Evolutionary conservation across 129 eudicot species (phyloP).

Genomic region (Saussurea involucrata): DNA sequence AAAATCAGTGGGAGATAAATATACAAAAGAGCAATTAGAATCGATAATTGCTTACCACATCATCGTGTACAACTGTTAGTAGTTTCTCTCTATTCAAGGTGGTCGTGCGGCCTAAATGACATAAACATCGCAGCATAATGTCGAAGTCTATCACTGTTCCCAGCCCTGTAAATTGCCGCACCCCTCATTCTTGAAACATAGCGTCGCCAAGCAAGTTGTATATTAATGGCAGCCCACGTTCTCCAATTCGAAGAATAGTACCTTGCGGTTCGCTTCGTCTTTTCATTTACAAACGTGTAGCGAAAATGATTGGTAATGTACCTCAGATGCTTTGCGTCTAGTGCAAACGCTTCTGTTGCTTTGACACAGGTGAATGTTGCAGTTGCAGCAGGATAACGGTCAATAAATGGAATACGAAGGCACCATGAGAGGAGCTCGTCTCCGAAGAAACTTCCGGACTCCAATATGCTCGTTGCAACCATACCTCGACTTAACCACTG

Average conservation of each 20-base stretch:
- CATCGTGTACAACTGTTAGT: neutral
- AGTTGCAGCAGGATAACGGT: slow-evolving; percentile 41
- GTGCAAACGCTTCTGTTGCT: slow-evolving; percentile 51
- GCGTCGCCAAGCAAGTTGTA: slow-evolving; percentile 56
- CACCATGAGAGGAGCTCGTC: slow-evolving; percentile 63
- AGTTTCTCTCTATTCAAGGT: slow-evolving; percentile 41
- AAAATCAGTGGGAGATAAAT: neutral
- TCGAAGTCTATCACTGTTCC: slow-evolving; percentile 29
- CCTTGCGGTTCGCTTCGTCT: slow-evolving; percentile 36
- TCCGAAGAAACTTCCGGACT: slow-evolving; percentile 48
- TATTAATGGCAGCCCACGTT: slow-evolving; percentile 64
- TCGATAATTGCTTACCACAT: neutral
- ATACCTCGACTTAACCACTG: slow-evolving; percentile 52
- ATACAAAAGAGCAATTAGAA: neutral
- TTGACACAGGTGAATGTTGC: slow-evolving; percentile 54
- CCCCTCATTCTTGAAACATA: slow-evolving; percentile 27
- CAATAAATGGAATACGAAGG: slow-evolving; percentile 42
- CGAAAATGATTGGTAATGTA: slow-evolving; percentile 54
- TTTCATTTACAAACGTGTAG: slow-evolving; percentile 37
- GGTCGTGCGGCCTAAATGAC: slow-evolving; percentile 65
- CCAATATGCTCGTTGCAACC: slow-evolving; percentile 40
- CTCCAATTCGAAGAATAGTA: slow-evolving; percentile 66
- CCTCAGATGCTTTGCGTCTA: slow-evolving; percentile 45
- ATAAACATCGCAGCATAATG: slow-evolving; percentile 51
- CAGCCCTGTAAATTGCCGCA: neutral